Conservation (phyloP, 768 basidiomycete species). For the Lanmaoa rubissima region DNA sequence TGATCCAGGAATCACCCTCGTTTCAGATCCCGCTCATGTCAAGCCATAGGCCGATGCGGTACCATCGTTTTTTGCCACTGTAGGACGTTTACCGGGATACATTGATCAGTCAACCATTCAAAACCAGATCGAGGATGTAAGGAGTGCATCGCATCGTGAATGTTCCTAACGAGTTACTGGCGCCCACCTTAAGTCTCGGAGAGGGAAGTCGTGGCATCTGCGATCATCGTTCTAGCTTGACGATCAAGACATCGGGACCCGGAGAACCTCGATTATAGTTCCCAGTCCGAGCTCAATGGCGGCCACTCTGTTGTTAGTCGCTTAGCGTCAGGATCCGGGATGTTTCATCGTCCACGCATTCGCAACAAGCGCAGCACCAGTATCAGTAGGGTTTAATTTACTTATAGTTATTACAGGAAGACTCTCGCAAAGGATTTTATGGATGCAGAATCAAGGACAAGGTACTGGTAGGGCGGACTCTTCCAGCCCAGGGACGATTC, state of each 20-base stretch:
- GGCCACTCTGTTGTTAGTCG: neutral
- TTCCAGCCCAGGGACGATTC: neutral
- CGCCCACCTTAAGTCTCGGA: too few species aligned
- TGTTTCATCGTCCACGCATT: neutral
- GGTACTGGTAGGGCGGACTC: neutral
- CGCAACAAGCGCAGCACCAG: too few species aligned
- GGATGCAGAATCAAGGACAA: conserved; percentile 17
- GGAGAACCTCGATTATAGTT: neutral
- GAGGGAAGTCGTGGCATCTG: neutral
- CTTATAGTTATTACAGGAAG: conserved; percentile 20
- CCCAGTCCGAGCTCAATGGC: neutral
- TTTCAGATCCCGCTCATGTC: conserved; percentile 8
- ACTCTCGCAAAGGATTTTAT: conserved; percentile 19
- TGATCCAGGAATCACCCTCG: neutral
- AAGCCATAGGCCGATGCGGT: conserved; percentile 17
- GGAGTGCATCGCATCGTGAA: neutral
- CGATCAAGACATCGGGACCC: neutral
- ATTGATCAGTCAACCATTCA: neutral
- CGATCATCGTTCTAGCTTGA: neutral
- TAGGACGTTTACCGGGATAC: neutral
- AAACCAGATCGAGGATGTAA: neutral
- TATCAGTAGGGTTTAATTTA: neutral
- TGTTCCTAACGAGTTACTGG: neutral
- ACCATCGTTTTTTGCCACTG: neutral
- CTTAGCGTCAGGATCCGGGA: neutral